Conservation (phyloP, 2,329 filamentous ascomycete species). For the Metarhizium album region DNA sequence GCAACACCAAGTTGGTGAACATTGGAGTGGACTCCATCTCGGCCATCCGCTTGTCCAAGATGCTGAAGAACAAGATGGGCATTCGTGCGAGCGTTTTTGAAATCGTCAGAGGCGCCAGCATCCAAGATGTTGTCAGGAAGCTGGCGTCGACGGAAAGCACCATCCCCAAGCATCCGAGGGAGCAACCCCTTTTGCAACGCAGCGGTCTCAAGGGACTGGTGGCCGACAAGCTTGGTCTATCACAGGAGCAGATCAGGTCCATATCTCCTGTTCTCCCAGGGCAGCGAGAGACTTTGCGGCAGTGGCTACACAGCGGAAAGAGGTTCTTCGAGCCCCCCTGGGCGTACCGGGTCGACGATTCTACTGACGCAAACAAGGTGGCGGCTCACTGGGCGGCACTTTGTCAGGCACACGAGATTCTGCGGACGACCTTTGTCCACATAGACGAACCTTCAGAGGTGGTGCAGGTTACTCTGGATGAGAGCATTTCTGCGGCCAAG, state of each 20-base stretch:
- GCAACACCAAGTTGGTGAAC: slow-evolving; percentile 12
- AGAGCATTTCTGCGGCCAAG: background rate
- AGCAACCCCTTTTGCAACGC: background rate
- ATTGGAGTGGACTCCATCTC: slow-evolving; percentile 14
- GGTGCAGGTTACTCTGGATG: slow-evolving; percentile 7
- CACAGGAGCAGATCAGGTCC: slow-evolving; percentile 7
- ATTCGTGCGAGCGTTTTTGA: slow-evolving; percentile 12
- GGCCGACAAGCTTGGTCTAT: background rate
- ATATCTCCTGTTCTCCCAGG: slow-evolving; percentile 11
- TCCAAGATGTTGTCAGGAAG: slow-evolving; percentile 8
- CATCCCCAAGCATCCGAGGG: background rate
- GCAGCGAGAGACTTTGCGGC: slow-evolving; percentile 11
- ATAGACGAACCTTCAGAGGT: background rate
- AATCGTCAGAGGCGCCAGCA: slow-evolving; percentile 12
- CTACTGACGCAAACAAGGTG: slow-evolving; percentile 6
- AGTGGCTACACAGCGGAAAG: slow-evolving; percentile 14
- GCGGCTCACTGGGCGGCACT: slow-evolving; percentile 6
- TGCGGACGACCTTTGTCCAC: slow-evolving; percentile 9
- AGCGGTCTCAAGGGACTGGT: background rate
- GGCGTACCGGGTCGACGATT: slow-evolving; percentile 12
- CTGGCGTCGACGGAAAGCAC: background rate
- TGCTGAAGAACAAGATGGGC: slow-evolving; percentile 10
- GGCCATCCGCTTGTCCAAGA: slow-evolving; percentile 13
- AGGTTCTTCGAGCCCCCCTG: slow-evolving; percentile 17
- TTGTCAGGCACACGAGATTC: slow-evolving; percentile 5